phyloP scores from a whole-genome alignment of 164 flowering plant genomes.

The Chloranthus sessilifolius region DNA sequence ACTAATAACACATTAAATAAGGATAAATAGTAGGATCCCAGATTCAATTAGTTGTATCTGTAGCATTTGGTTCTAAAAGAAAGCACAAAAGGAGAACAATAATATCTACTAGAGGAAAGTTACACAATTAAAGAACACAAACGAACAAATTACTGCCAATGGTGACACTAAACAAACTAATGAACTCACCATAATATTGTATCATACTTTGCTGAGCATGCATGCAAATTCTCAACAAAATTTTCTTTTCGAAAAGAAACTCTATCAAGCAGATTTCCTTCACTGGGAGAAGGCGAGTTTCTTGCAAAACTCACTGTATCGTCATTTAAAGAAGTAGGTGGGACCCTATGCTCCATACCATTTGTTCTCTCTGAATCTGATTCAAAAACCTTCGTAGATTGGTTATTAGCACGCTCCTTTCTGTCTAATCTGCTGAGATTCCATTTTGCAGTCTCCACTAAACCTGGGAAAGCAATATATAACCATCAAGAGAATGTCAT shows the following conservation, averaged over 20 bases:
- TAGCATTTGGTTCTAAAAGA: no score
- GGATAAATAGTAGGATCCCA: no score
- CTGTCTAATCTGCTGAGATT: slow-evolving; percentile 42
- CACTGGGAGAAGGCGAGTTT: slow-evolving; percentile 6
- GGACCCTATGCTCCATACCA: slow-evolving; percentile 10
- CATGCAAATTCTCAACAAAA: slow-evolving; percentile 40
- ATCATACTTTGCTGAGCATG: slow-evolving; percentile 40
- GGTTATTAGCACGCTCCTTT: slow-evolving; percentile 17
- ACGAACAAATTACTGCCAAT: no score
- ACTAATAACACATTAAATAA: no score
- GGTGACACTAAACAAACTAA: no score
- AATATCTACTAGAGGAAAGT: no score
- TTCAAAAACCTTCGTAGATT: slow-evolving; percentile 11
- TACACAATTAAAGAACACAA: no score
- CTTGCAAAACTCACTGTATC: slow-evolving; percentile 13
- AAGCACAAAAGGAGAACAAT: no score
- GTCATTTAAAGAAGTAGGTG: slow-evolving; percentile 10
- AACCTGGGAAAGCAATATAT: slow-evolving; percentile 31
- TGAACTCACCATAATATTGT: slow-evolving; percentile 70
- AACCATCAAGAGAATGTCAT: slow-evolving; percentile 4
- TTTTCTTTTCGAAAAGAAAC: slow-evolving; percentile 72
- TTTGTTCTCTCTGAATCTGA: slow-evolving; percentile 18
- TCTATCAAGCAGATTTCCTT: slow-evolving; percentile 29
- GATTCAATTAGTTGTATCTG: no score
- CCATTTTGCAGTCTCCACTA: slow-evolving; percentile 65